Percentiles rank a stretch among this genome's conserved stretches.
These are phyloP conservation scores for Pseudocercospora vitis DNA, from an alignment of 2,329 filamentous ascomycete genomes.

Conservation along the genomic window DNA sequence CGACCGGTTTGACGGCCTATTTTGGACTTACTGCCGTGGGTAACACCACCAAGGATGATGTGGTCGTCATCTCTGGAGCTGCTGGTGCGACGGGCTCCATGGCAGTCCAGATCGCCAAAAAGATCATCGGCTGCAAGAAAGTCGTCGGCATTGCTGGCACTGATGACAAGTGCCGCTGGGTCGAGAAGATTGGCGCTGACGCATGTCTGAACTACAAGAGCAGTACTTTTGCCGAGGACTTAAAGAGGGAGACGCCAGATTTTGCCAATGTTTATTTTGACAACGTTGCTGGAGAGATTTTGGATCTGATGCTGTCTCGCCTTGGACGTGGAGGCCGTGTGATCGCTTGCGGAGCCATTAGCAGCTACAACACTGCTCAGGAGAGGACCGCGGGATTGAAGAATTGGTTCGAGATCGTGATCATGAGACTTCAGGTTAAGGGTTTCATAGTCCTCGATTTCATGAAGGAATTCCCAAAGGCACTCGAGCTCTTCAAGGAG, in stretches of 20 bases:
- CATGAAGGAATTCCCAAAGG: slow-evolving; percentile 28
- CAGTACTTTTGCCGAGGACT: slow-evolving; percentile 48
- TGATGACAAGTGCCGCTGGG: slow-evolving; percentile 55
- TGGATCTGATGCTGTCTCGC: slow-evolving; percentile 64
- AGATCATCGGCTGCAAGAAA: slow-evolving; percentile 45
- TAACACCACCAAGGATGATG: slow-evolving; percentile 42
- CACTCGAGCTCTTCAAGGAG: slow-evolving; percentile 31
- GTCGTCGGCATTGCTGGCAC: slow-evolving; percentile 56
- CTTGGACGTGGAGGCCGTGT: slow-evolving; percentile 65
- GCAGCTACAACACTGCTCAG: slow-evolving; percentile 62
- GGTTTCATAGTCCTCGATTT: slow-evolving; percentile 41
- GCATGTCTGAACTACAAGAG: slow-evolving; percentile 58
- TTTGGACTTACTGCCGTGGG: slow-evolving; percentile 47
- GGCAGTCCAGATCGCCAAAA: slow-evolving; percentile 55
- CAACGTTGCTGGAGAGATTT: slow-evolving; percentile 71
- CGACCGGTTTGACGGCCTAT: slow-evolving; percentile 50
- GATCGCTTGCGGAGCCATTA: slow-evolving; percentile 69
- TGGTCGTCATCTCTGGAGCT: slow-evolving; percentile 51
- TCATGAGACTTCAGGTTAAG: slow-evolving; percentile 36
- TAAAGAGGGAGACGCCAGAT: slow-evolving; percentile 46
- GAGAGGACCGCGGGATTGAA: slow-evolving; percentile 40
- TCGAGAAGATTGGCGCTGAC: slow-evolving; percentile 54
- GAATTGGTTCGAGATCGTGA: slow-evolving; percentile 41
- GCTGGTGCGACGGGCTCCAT: slow-evolving; percentile 52
- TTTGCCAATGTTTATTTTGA: slow-evolving; percentile 69